Evolutionary conservation across 768 basidiomycete species (phyloP), one percentile per base, ranked within the genome.

Genomic region (Boletus tylopilopsis): DNA sequence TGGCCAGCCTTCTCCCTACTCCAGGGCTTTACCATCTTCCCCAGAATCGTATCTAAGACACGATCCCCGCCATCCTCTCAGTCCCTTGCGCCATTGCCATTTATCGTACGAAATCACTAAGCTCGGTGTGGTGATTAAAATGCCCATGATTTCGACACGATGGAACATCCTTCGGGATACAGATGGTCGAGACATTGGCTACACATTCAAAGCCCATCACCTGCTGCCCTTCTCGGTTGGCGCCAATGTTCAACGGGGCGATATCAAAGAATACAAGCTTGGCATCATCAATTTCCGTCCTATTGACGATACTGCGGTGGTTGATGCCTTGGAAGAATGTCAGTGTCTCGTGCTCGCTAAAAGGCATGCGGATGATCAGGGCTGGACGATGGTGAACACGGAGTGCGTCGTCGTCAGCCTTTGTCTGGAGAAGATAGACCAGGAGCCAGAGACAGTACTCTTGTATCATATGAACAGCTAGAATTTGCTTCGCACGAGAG

Each of bases 301-400:
- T 8, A 6, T 21, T 0, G 43, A 44, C 9, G 29, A 39, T 6
- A n/a, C 13, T 15, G 30, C 27, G 4, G 5, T n/a, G 5, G 44
- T 50, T 5, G 23, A 38, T 8, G n/a, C 16, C 4, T 22, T 13
- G 3, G 55, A 56, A 1, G 32, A 50, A 32, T 56, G 54, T 9
- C 54, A 55, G 13, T 56, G 55, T 35, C 21, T 56, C 3, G 12
- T 56, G 6, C 47, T 56, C 12, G 44, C 55, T 11, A 43, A 19
- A 13, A 25, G 29, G 40, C 54, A 30, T 24, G 15, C 35, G 6
- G 54, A 24, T 23, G 55, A 56, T 15, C 41, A 36, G 37, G 54
- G 55, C 21, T 57, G 55, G 55, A 21, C 33, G n/a, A 27, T 51
- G 48, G 41, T 56, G 45, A 57, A 57, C 39, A 53, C 56, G 2